Evolutionary conservation across 23 red algal genomes (phyloP), one percentile per base, ranked within the genome.

Genomic region (Chondrus crispus): DNA sequence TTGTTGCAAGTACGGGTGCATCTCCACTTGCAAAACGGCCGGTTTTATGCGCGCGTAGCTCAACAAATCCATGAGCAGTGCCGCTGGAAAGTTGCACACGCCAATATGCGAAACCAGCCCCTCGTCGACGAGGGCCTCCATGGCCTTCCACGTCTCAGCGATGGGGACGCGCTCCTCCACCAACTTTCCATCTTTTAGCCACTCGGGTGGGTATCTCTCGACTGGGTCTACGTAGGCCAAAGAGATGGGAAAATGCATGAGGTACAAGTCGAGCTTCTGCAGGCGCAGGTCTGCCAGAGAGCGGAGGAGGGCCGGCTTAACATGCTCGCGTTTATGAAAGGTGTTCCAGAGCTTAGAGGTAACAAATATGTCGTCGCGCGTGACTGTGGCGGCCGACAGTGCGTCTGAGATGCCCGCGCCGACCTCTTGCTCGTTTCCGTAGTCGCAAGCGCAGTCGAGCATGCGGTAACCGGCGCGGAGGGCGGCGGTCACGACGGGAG

Each of bases 281-380:
- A 92, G 50, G 46, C 83, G 49, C 18, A 96, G 82, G 32, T 96
- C 95, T 18, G 54, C 74, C 26, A 96, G 72, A 3, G 82, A 91
- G 69, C 93, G 80, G 43, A 85, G 55, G 33, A 85, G 93, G 7
- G 95, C 95, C 63, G 87, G 82, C 22, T 77, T 62, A 40, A 96
- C 95, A 74, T 92, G 89, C 62, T 96, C 52, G 49, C 62, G 63
- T 13, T 80, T 76, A 49, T 96, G 95, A 53, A 80, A 96, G 32
- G 95, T 96, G 46, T 96, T 96, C 95, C 95, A 96, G 50, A 96
- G 39, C 73, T 96, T 96, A 4, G 87, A 92, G 44, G 95, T 96
- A 5, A 96, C 30, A 46, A 96, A 96, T 28, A 96, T 63, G 68
- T 93, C 89, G 50, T 88, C 57, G 5, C 95, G 42, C 0, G 78